Conservation (phyloP, 2,329 filamentous ascomycete species). For the Rutstroemia sydowiana region DNA sequence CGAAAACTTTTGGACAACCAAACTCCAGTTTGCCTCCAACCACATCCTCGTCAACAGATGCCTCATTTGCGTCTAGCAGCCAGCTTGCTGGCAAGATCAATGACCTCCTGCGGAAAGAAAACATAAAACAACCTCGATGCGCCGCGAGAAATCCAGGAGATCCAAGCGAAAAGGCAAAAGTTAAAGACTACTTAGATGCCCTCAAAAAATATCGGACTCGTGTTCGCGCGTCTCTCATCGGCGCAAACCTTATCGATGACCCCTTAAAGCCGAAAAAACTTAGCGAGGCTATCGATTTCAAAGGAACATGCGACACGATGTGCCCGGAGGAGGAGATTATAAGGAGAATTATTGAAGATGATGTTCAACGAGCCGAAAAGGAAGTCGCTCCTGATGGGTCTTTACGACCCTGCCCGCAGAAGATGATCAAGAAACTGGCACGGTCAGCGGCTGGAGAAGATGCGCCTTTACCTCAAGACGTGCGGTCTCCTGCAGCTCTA, state of each 20-base stretch:
- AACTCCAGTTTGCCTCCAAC: background rate
- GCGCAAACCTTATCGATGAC: constrained; percentile 55
- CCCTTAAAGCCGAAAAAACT: constrained; percentile 55
- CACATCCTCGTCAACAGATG: background rate
- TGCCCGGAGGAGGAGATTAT: constrained; percentile 61
- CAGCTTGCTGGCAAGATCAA: constrained; percentile 42
- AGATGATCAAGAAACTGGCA: constrained; percentile 61
- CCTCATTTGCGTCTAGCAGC: constrained; percentile 12
- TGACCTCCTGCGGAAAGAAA: constrained; percentile 46
- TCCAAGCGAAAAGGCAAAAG: constrained; percentile 35
- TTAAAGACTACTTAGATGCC: constrained; percentile 48
- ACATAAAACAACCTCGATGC: constrained; percentile 21
- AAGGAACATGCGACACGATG: constrained; percentile 63
- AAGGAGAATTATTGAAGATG: constrained; percentile 53
- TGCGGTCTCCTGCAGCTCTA: constrained; percentile 52
- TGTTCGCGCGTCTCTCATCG: constrained; percentile 50
- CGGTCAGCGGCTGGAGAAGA: constrained; percentile 63
- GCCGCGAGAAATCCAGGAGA: constrained; percentile 14
- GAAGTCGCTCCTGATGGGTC: constrained; percentile 33
- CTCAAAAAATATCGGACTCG: constrained; percentile 51
- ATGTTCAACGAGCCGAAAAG: constrained; percentile 51
- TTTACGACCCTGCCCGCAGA: constrained; percentile 39
- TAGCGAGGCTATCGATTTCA: constrained; percentile 58
- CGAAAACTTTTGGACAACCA: background rate
- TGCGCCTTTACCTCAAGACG: constrained; percentile 60